A percentile compares a stretch with the other conserved stretches of the same genome.
phyloP scores from a whole-genome alignment of 176 grass and related monocot species.

The Avena sativa region DNA sequence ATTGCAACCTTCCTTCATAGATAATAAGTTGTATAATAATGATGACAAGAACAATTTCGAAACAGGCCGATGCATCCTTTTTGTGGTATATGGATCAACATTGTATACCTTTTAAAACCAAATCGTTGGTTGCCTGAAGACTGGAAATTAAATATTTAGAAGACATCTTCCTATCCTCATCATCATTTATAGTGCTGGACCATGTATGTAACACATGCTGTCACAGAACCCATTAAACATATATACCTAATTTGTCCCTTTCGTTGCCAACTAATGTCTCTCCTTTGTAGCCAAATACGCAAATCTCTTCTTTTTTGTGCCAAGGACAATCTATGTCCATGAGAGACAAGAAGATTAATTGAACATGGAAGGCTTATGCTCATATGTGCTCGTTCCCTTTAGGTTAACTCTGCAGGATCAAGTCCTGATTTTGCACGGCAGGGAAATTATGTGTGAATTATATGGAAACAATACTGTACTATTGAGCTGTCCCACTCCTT shows the following conservation, averaged over 20 bases:
- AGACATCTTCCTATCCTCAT: constrained; percentile 6
- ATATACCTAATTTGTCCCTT: constrained; percentile 19
- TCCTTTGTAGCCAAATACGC: constrained; percentile 1
- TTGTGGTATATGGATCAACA: background rate
- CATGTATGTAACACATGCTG: constrained; percentile 24
- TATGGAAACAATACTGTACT: background rate
- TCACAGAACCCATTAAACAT: constrained; percentile 29
- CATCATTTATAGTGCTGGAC: constrained; percentile 33
- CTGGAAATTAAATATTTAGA: background rate
- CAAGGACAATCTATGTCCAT: background rate
- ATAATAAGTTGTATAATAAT: background rate
- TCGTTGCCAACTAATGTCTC: background rate
- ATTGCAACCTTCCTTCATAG: background rate
- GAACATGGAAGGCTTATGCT: no score
- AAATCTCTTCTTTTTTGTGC: constrained; percentile 4
- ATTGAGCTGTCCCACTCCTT: no score
- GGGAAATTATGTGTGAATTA: background rate
- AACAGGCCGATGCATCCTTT: no score
- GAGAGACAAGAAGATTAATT: background rate
- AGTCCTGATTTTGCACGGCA: background rate
- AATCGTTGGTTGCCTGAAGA: background rate
- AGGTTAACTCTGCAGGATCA: background rate
- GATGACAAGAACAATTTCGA: no score
- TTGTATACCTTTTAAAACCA: background rate
- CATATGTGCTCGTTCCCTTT: no score